Base-by-base conservation (phyloP, 495 filamentous ascomycete species). In the Aspergillus kassunensis region DNA sequence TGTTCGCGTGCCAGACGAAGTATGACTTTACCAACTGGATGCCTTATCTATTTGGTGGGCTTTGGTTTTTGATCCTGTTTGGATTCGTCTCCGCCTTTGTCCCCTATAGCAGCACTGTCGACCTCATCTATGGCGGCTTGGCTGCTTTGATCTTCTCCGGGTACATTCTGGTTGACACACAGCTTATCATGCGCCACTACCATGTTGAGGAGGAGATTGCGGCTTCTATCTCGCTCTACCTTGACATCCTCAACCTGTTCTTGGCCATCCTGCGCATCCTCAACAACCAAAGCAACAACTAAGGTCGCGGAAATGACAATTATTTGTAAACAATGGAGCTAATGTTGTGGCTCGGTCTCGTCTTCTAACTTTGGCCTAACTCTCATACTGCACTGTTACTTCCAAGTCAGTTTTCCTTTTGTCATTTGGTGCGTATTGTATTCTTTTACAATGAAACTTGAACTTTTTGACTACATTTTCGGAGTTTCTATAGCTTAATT, bases 201-300 rank as follows among this genome's bases (percentile, higher is more conserved):
- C 95, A 98, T 63, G 90, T 95, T 45, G 93, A 99, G 72, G 93
- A 99, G 80, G 93, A 99, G 79, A 97, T 99, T 65, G 91, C 91
- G 0, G 93, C 93, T 43, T 86, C 91, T 1, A 96, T 99, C 64
- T 89, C 88, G 62, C 79, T 99, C 41, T 99, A 99, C 66, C 74
- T 99, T 34, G 93, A 98, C 68, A 84, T 98, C 58, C 86, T 98
- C 73, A 98, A 98, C 74, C 70, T 98, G 58, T 98, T 98, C 81
- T 72, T 98, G 55, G 86, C 87, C 30, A 96, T 96, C 64, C 77
- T 96, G 56, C 77, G 91, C 59, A 95, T 96, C 54, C 77, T 96
- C 59, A 96, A 96, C 69, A 87, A 81, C 69, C 88, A 91, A 74
- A 80, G 77, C 60, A 91, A 91, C 70, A 92, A 95, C 76, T 93